These are phyloP conservation scores for Pestalotiopsis sp. DNA, from an alignment of 2,329 filamentous ascomycete genomes.

Conservation along the genomic window DNA sequence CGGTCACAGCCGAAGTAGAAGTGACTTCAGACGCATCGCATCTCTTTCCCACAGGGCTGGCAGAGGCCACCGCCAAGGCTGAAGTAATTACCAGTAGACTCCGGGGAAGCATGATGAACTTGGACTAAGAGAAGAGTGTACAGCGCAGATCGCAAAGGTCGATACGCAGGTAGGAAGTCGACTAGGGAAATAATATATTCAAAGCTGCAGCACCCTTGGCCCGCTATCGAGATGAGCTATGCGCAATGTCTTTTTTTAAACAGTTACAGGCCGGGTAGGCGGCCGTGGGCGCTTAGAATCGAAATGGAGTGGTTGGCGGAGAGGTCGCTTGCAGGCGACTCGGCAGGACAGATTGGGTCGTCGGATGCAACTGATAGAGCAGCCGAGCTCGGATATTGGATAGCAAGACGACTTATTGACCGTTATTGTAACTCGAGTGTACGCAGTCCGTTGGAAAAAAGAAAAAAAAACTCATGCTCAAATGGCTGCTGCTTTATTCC, in stretches of 20 bases:
- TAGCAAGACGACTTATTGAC: background rate
- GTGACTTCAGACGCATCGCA: constrained; percentile 13
- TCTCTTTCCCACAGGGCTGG: constrained; percentile 24
- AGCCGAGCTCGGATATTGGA: background rate
- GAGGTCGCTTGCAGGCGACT: constrained; percentile 19
- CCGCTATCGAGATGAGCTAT: constrained; percentile 10
- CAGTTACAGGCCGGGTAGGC: constrained; percentile 19
- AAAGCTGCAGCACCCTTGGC: background rate
- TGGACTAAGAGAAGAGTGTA: constrained; percentile 10
- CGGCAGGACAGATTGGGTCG: background rate
- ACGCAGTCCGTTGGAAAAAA: too few relatives aligned
- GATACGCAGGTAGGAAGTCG: background rate
- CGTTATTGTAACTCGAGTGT: too few relatives aligned
- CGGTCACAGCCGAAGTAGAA: constrained; percentile 1
- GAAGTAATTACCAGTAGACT: constrained; percentile 25
- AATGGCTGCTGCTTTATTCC: too few relatives aligned
- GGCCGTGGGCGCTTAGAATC: constrained; percentile 30
- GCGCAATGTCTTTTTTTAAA: constrained; percentile 21
- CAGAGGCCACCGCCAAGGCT: constrained; percentile 24
- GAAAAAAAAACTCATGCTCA: too few relatives aligned
- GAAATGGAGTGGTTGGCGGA: constrained; percentile 27
- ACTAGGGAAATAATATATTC: background rate
- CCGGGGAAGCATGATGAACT: constrained; percentile 27
- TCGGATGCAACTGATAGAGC: background rate
- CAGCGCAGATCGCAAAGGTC: constrained; percentile 6